Evolutionary conservation across 257 asterid species (phyloP).

Genomic region (Apocynum venetum): DNA sequence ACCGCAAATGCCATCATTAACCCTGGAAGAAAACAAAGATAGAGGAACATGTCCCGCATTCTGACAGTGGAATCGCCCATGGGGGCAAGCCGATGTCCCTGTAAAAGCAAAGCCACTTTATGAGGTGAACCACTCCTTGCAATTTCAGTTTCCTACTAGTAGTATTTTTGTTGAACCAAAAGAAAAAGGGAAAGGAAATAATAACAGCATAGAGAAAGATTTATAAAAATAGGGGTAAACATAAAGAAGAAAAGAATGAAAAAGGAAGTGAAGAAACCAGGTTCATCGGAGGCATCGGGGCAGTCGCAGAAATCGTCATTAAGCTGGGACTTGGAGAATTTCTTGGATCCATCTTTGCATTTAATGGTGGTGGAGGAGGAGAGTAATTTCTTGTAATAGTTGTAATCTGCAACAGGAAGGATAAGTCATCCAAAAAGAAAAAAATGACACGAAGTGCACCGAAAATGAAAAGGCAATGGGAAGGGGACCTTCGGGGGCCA

Average conservation of each 20-base stretch:
- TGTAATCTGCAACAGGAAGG: slow-evolving; percentile 52
- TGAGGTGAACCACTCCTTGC: background rate
- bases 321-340: slow-evolving; percentile 60
- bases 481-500: slow-evolving; percentile 58
- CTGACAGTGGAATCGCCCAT: slow-evolving; percentile 77
- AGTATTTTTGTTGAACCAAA: background rate
- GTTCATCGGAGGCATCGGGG: slow-evolving; percentile 94
- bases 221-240: background rate
- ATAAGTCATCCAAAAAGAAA: background rate
- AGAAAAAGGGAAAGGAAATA: background rate
- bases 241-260: background rate
- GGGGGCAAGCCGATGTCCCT: slow-evolving; percentile 99
- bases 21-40: slow-evolving; percentile 71
- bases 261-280: slow-evolving; percentile 44
- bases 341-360: slow-evolving; percentile 83
- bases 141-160: background rate
- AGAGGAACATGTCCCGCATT: slow-evolving; percentile 78
- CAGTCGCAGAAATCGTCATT: slow-evolving; percentile 97
- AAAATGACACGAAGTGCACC: background rate
- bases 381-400: slow-evolving; percentile 45
- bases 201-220: background rate
- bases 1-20: slow-evolving; percentile 96
- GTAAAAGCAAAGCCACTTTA: slow-evolving; percentile 38
- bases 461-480: background rate
- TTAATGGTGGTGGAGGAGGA: slow-evolving; percentile 48